Evolutionary conservation across 495 filamentous ascomycete genomes (phyloP).

Genomic region (Xylaria scruposa): DNA sequence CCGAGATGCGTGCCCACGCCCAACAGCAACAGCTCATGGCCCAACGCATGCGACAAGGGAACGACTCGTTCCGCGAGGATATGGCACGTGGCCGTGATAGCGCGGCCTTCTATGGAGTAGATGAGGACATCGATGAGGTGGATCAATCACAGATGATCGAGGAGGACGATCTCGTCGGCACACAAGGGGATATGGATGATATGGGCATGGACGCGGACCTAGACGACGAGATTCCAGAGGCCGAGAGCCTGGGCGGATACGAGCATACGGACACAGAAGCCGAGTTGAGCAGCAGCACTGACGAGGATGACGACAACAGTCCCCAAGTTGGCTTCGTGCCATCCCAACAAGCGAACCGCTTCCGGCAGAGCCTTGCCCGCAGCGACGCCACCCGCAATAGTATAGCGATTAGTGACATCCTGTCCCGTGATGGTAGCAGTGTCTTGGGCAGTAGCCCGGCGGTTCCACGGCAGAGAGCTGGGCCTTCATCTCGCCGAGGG

Average conservation of each 20-base stretch:
- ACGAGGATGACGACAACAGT: conserved; percentile 46
- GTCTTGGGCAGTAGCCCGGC: conserved; percentile 55
- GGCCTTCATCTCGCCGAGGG: conserved; percentile 32
- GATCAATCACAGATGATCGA: conserved; percentile 57
- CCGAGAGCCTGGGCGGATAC: conserved; percentile 62
- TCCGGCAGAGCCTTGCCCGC: conserved; percentile 43
- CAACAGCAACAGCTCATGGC: conserved; percentile 46
- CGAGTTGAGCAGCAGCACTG: conserved; percentile 58
- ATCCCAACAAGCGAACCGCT: conserved; percentile 29
- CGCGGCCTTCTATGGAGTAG: conserved; percentile 48
- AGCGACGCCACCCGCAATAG: conserved; percentile 54
- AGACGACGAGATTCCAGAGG: conserved; percentile 72
- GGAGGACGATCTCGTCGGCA: conserved; percentile 56
- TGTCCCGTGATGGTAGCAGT: conserved; percentile 58
- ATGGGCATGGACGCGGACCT: conserved; percentile 66
- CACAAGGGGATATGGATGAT: conserved; percentile 43
- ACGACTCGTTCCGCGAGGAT: conserved; percentile 54
- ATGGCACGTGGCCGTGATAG: conserved; percentile 52
- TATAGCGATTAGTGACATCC: conserved; percentile 56
- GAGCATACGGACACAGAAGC: conserved; percentile 87
- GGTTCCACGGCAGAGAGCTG: conserved; percentile 33
- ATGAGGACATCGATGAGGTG: conserved; percentile 55
- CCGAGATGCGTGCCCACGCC: conserved; percentile 41
- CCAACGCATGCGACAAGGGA: conserved; percentile 50
- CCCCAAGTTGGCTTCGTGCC: conserved; percentile 41